phyloP scores from a whole-genome alignment of 331 rosid species.

The Saraca asoca region DNA sequence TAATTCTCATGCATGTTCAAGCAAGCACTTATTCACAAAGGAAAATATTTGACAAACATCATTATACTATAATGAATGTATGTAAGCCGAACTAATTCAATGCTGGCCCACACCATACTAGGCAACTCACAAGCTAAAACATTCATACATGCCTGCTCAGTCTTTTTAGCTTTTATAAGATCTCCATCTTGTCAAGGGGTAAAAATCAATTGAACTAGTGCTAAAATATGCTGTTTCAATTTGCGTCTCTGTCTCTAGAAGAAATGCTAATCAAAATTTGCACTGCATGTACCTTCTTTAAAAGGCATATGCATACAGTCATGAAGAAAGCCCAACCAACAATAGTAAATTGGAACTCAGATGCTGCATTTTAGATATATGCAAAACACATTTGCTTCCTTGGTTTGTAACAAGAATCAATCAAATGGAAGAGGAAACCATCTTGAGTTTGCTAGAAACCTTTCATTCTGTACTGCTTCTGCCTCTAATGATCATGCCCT shows the following conservation, averaged over 20 bases:
- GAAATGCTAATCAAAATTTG: constrained; percentile 53
- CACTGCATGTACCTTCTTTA: constrained; percentile 73
- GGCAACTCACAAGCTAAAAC: too few relatives aligned
- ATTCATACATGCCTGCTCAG: constrained; percentile 60
- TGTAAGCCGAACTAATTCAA: too few relatives aligned
- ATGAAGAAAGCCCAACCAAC: constrained; percentile 48
- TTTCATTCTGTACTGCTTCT: constrained; percentile 70
- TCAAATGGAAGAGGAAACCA: constrained; percentile 73
- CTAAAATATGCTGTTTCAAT: constrained; percentile 54
- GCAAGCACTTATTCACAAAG: too few relatives aligned
- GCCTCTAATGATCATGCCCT: constrained; percentile 44
- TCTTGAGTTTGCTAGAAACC: constrained; percentile 69
- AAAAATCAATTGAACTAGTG: constrained; percentile 58
- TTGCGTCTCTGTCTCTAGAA: constrained; percentile 62
- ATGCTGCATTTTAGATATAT: constrained; percentile 52
- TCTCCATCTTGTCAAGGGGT: constrained; percentile 59
- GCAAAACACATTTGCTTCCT: constrained; percentile 64
- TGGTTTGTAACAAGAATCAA: constrained; percentile 64
- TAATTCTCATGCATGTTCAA: too few relatives aligned
- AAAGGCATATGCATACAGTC: constrained; percentile 69
- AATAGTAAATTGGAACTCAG: constrained; percentile 45
- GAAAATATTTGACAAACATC: too few relatives aligned
- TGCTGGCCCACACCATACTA: too few relatives aligned
- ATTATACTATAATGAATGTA: too few relatives aligned
- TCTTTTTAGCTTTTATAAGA: constrained; percentile 65